These are phyloP conservation scores for Plasmodium adleri DNA, from an alignment of 169 alveolate genomes.

Conservation along the genomic window DNA sequence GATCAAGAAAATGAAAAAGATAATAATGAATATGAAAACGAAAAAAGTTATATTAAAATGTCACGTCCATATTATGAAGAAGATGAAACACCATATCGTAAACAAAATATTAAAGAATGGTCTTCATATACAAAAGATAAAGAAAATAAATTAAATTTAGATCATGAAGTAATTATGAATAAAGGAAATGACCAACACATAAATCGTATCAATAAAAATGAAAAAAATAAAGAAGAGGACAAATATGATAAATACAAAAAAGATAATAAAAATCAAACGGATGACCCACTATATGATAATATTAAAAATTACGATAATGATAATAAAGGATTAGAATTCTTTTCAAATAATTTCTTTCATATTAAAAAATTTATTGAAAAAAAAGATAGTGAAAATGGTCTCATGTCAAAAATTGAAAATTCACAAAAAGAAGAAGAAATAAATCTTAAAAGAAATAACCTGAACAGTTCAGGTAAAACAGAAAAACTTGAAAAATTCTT, in stretches of 20 bases:
- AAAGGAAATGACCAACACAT: too few relatives aligned
- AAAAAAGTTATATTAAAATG: background rate
- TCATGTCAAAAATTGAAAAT: conserved; percentile 20
- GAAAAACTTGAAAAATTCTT: conserved; percentile 32
- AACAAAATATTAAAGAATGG: too few relatives aligned
- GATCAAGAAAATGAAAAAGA: background rate
- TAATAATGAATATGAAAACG: background rate
- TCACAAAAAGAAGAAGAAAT: conserved; percentile 30
- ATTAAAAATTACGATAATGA: background rate
- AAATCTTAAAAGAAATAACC: background rate
- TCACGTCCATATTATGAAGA: too few relatives aligned
- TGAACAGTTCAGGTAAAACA: background rate
- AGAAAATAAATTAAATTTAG: too few relatives aligned
- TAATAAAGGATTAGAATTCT: conserved; percentile 35
- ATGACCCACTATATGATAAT: background rate
- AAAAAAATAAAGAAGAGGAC: background rate
- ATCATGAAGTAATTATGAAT: too few relatives aligned
- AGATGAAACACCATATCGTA: too few relatives aligned
- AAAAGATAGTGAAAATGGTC: conserved; percentile 8
- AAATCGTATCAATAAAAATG: too few relatives aligned
- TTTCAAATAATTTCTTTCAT: conserved; percentile 51
- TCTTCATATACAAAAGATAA: too few relatives aligned
- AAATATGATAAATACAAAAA: background rate
- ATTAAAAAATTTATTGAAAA: conserved; percentile 35
- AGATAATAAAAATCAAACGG: background rate